Evolutionary conservation across 495 filamentous ascomycete species (phyloP).

Genomic region (Lepidopterella palustris): DNA sequence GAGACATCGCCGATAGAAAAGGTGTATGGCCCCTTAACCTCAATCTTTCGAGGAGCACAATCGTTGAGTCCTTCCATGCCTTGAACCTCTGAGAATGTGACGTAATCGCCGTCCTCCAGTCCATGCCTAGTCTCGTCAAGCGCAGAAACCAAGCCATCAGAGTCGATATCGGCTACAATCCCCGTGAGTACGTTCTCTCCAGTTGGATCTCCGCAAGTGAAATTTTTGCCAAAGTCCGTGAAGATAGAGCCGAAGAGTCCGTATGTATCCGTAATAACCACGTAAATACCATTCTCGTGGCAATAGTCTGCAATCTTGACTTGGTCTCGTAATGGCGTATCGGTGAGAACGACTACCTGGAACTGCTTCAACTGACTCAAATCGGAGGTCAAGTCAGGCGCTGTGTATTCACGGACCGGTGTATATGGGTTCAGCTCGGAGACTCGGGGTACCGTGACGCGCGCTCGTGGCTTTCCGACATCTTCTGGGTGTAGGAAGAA

Average conservation of each 20-base stretch:
- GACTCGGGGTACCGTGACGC: constrained; percentile 78
- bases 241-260: constrained; percentile 95
- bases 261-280: constrained; percentile 81
- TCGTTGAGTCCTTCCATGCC: constrained; percentile 89
- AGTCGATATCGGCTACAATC: constrained; percentile 83
- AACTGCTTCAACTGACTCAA: constrained; percentile 74
- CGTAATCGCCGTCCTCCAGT: constrained; percentile 90
- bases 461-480: constrained; percentile 85
- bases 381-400: constrained; percentile 57
- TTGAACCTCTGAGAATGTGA: constrained; percentile 87
- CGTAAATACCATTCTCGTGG: constrained; percentile 82
- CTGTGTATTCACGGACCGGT: constrained; percentile 69
- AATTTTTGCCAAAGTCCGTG: constrained; percentile 94
- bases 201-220: constrained; percentile 80
- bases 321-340: constrained; percentile 72
- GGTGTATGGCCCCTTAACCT: constrained; percentile 91
- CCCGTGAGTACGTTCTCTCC: constrained; percentile 84
- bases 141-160: constrained; percentile 85
- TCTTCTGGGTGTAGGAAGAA: constrained; percentile 90
- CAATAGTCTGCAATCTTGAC: constrained; percentile 81
- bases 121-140: constrained; percentile 95
- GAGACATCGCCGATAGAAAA: constrained; percentile 96
- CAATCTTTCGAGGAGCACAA: constrained; percentile 76
- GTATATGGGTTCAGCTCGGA: constrained; percentile 96
- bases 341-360: constrained; percentile 87